phyloP scores from a whole-genome alignment of 345 rosid genomes.

The Gossypioides kirkii region DNA sequence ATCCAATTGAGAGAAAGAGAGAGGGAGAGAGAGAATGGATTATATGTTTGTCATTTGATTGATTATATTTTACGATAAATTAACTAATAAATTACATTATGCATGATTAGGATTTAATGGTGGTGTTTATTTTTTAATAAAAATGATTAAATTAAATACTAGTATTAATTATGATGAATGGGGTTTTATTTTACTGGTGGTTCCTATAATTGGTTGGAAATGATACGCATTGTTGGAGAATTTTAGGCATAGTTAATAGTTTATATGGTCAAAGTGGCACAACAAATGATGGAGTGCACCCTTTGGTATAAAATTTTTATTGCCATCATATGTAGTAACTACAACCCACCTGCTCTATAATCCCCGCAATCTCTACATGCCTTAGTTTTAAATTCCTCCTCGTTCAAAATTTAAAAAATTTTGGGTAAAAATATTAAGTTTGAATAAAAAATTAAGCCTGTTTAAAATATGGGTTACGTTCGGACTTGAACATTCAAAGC shows the following conservation, averaged over 20 bases:
- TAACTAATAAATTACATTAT: neutral
- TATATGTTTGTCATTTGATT: constrained; percentile 29
- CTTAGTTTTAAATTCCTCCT: too few species aligned
- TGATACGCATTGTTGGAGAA: constrained; percentile 1
- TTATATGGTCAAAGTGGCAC: neutral
- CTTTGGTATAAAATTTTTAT: neutral
- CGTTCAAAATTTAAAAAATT: too few species aligned
- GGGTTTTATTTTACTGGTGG: neutral
- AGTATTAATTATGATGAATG: neutral
- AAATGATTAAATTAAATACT: neutral
- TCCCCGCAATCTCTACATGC: too few species aligned
- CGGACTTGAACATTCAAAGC: too few species aligned
- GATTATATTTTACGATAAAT: constrained; percentile 12
- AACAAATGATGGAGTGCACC: neutral
- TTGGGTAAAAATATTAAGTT: too few species aligned
- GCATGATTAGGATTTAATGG: constrained; percentile 21
- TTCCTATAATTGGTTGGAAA: neutral
- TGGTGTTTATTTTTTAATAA: neutral
- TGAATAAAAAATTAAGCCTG: fast-evolving
- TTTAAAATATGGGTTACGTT: too few species aligned
- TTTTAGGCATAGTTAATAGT: neutral
- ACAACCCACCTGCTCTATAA: too few species aligned
- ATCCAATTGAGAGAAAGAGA: constrained; percentile 11
- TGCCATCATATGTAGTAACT: neutral
- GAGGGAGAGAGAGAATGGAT: constrained; percentile 23